These are phyloP conservation scores for Kodamaea suecica DNA, from an alignment of 1,139 yeast genomes.

Conservation along the genomic window DNA sequence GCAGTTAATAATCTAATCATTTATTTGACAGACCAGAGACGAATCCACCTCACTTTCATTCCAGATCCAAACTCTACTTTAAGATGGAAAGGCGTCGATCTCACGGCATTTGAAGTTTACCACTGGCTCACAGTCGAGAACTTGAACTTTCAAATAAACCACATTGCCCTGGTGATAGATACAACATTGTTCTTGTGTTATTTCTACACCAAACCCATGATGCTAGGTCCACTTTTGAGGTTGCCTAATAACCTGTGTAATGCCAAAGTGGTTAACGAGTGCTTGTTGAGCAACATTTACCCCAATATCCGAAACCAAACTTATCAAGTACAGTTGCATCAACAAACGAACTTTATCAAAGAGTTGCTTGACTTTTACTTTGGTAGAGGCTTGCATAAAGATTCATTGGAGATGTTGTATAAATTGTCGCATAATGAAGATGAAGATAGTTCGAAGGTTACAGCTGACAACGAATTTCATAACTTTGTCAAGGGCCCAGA, in stretches of 20 bases:
- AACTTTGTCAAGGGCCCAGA: constrained; percentile 40
- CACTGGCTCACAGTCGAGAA: constrained; percentile 17
- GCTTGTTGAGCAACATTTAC: constrained; percentile 32
- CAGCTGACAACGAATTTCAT: constrained; percentile 22
- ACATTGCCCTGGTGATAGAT: constrained; percentile 58
- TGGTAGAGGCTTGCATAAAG: constrained; percentile 58
- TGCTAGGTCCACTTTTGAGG: constrained; percentile 81
- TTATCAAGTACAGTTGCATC: constrained; percentile 17
- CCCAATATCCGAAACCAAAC: constrained; percentile 18
- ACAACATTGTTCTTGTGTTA: constrained; percentile 79
- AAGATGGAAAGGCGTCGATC: constrained; percentile 44
- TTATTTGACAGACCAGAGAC: constrained; percentile 53
- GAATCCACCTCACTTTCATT: constrained; percentile 43
- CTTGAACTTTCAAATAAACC: constrained; percentile 15
- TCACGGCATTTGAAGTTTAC: constrained; percentile 41
- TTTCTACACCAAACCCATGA: constrained; percentile 59
- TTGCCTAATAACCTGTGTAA: constrained; percentile 72
- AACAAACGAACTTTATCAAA: constrained; percentile 49
- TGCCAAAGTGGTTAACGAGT: constrained; percentile 55
- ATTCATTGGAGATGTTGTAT: constrained; percentile 62
- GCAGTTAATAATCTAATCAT: constrained; percentile 55
- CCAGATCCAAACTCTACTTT: constrained; percentile 31
- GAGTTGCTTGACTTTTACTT: constrained; percentile 81
- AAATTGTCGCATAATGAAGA: constrained; percentile 30
- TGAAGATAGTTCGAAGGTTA: not conserved